Evolutionary conservation across 495 filamentous ascomycete genomes (phyloP), one percentile per base, ranked within the genome.

Genomic region (Patellaria atrata): DNA sequence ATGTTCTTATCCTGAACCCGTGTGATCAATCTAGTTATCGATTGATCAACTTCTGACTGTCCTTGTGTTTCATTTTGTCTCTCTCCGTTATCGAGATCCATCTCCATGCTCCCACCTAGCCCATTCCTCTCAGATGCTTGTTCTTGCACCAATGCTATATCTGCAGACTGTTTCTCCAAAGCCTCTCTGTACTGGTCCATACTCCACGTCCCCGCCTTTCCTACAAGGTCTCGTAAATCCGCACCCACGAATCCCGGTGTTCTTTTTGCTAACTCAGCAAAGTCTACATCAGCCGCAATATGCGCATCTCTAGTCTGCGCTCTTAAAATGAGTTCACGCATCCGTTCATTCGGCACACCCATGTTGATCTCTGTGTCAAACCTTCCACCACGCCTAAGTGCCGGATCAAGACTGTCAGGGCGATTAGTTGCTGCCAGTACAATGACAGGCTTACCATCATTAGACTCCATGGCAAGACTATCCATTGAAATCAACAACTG

Each of bases 301-400:
- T 62, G 65, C 48, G 79, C 66, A 33, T 80, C 75, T 38, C 77
- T 64, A 1, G 82, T 79, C 31, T 92, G 65, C 0, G 82, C 77
- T 16, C 71, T 65, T 21, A 97, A 63, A 31, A 97, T 96, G 37
- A 79, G 71, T 52, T 91, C 80, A 43, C 89, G 67, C 12, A 81
- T 79, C 7, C 60, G 50, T 55, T 94, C 83, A 39, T 85, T 85
- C 3, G 87, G 87, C 29, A 94, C 89, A n/a, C 82, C 82, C 44
- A 96, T 76, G 46, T 85, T 87, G 53, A 96, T 94, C 54, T 96
- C 87, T 41, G 79, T 77, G 51, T 89, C 79, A 48, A 96, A 96
- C 19, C 87, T 67, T 5, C 83, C 83, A 27, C 80, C 82, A 52
- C 87, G 64, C 44, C 87, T 71, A 22, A 94, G 63, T 4, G 86